Evolutionary conservation across 1,284 basidiomycete genomes (phyloP).

Genomic region (Testicularia cyperi): DNA sequence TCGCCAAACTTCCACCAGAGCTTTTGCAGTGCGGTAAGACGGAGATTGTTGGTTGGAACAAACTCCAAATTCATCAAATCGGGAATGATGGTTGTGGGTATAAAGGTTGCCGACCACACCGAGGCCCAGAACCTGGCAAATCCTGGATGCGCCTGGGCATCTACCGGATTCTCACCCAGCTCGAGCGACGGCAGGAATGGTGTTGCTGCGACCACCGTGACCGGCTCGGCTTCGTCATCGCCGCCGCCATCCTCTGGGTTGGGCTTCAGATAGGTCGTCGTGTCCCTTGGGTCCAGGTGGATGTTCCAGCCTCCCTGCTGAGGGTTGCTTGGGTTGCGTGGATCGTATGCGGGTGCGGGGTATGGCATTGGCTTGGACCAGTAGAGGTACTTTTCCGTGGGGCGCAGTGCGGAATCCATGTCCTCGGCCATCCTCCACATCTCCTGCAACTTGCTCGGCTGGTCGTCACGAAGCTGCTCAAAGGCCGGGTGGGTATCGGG

Average conservation of each 20-base stretch:
- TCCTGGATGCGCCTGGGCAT: conserved; percentile 9
- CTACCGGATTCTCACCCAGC: conserved; percentile 23
- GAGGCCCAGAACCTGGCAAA: conserved; percentile 6
- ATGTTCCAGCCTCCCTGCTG: neutral
- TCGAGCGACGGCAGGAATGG: neutral
- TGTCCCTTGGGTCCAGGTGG: neutral
- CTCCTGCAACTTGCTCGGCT: conserved; percentile 2
- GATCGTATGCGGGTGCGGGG: conserved; percentile 1
- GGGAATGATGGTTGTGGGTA: conserved; percentile 6
- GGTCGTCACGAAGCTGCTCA: conserved; percentile 9
- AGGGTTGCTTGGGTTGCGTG: neutral
- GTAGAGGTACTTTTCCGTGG: conserved; percentile 24
- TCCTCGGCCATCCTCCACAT: conserved; percentile 31
- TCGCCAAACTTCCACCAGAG: conserved; percentile 18
- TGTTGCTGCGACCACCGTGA: neutral
- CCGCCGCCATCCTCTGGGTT: neutral
- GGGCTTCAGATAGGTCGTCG: neutral
- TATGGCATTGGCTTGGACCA: conserved; percentile 17
- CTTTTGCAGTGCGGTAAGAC: conserved; percentile 11
- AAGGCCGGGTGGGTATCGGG: conserved; percentile 11
- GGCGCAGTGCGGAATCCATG: conserved; percentile 8
- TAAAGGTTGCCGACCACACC: conserved; percentile 1
- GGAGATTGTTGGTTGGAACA: conserved; percentile 5
- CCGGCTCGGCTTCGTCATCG: neutral
- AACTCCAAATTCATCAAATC: conserved; percentile 7